Base-by-base conservation (phyloP, 495 filamentous ascomycete genomes). In the Lophiostoma macrostomum region DNA sequence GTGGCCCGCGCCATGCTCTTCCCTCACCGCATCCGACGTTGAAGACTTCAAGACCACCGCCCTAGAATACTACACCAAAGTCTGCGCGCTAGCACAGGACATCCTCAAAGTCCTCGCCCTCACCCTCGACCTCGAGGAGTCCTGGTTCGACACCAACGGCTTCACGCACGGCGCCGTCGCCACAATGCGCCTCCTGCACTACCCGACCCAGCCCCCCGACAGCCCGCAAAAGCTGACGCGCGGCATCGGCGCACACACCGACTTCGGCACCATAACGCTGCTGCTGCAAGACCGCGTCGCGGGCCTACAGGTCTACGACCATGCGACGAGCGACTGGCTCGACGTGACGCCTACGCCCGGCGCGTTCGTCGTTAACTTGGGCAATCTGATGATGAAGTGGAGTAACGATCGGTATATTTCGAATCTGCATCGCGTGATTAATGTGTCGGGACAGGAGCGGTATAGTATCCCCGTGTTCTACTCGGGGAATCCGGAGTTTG, bases 191-290 rank as follows among this genome's bases (percentile, higher is more conserved):
- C 34, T 72, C 23, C 60, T 72, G 19, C 71, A 72, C 41, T 73
- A 72, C 49, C 69, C 69, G 22, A 28, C 40, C 12, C 46, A 55
- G 25, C 35, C 37, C 18, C 22, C 24, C 14, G 63, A 59, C 39
- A 51, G 44, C 28, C 39, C 36, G 3, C 64, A 69, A 39, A 54
- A 54, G 41, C 18, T 54, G 31, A 54, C 41, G 28, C 44, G 65
- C 2, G 71, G 71, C 6, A 60, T 50, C 16, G 61, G 67, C 31
- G 69, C 66, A 19, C 71, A 74, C 40, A 70, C 69, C 14, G 69
- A 74, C 35, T 74, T 72, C 27, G 65, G 69, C 1, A 62, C 67
- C 27, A 66, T 74, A 27, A 74, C 71, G 7, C 43, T 72, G 23
- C 62, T 74, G 4, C 50, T 74, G 10, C 69, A 72, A 46, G 70